Base-by-base conservation (phyloP, 73 alveolate genomes). In the Uronychia setigera region DNA sequence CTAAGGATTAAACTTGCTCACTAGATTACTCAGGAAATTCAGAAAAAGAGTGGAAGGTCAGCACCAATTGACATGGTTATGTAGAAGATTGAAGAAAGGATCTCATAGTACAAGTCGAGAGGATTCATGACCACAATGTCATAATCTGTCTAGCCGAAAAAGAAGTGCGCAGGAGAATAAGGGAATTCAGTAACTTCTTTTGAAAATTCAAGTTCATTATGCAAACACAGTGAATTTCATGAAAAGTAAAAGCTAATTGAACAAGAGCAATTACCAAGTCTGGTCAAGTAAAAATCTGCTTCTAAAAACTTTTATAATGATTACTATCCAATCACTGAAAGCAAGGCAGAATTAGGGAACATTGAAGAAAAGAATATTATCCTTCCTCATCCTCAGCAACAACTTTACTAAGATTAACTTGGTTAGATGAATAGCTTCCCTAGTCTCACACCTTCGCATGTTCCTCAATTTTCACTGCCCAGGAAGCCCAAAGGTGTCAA, bases 11-110 rank as follows among this genome's bases (percentile, higher is more conserved):
- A 19, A 46, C 67, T 46, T 5, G 67, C 19, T 11, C 67, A 46
- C 67, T 19, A 46, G 67, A 46, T 46, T 19, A 46, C 67, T 46
- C 67, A 46, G 67, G 67, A 46, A 19, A 5, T 46, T 19, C 19
- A 46, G 19, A 46, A 46, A 19, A 46, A 76, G 5, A 76, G 31
- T 5, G 81, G 81, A 1, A 76, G 58, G 32, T 76, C 81, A 5
- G 81, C 81, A 1, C 81, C 81, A 1, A 76, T 76, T 5, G 81
- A 76, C 32, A 26, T 76, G 29, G 32, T 76, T 29, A 76, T 76
- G 81, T 29, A 25, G 5, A 76, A 76, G 59, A 76, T 76, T 30
- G 81, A 76, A 30, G 81, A 76, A 32, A 76, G 58, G 59, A 9
- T 76, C 5, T 1, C 46, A 5, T 19, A 46, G 19, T 46, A 46